A percentile compares a stretch with the other conserved stretches of the same genome.
These are phyloP conservation scores for Bryoerythrophyllum caledonicum DNA, from an alignment of 225 moss, liverwort and hornwort genomes.

Conservation along the genomic window DNA sequence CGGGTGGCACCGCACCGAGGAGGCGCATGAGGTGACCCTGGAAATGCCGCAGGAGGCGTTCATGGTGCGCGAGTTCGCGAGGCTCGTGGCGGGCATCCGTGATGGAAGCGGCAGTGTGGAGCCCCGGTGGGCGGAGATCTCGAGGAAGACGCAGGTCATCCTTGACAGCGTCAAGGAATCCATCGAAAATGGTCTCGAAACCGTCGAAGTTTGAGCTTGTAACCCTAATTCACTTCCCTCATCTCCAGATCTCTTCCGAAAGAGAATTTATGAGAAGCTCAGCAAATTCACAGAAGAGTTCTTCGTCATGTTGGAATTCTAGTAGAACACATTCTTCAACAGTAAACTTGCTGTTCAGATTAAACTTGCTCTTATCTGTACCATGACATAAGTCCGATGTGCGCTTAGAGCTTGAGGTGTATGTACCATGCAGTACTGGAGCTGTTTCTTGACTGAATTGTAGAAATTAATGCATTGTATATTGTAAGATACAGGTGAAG, in stretches of 20 bases:
- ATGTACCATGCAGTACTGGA: not conserved
- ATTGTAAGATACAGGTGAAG: too few species aligned
- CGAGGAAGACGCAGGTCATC: conserved; percentile 50
- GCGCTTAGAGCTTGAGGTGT: too few species aligned
- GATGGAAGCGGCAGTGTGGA: conserved; percentile 28
- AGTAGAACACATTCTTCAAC: not conserved
- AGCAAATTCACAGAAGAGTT: not conserved
- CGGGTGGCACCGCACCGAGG: conserved; percentile 34
- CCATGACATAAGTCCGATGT: too few species aligned
- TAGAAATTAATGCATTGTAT: not conserved
- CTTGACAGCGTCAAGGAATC: conserved; percentile 47
- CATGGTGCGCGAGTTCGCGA: conserved; percentile 54
- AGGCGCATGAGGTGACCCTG: conserved; percentile 30
- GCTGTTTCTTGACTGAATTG: not conserved
- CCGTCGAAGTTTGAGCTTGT: conserved; percentile 21
- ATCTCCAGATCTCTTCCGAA: not conserved
- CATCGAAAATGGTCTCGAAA: conserved; percentile 32
- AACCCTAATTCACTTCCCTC: not conserved
- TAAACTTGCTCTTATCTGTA: not conserved
- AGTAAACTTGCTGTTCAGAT: not conserved
- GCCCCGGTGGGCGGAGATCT: conserved; percentile 41
- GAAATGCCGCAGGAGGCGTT: conserved; percentile 48
- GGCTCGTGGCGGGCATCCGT: conserved; percentile 29
- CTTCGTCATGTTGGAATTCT: not conserved
- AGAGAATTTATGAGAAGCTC: not conserved